A percentile compares a stretch with the other conserved stretches of the same genome.
Evolutionary conservation across 2,329 filamentous ascomycete species (phyloP).

Genomic region (Penicillium sp.): DNA sequence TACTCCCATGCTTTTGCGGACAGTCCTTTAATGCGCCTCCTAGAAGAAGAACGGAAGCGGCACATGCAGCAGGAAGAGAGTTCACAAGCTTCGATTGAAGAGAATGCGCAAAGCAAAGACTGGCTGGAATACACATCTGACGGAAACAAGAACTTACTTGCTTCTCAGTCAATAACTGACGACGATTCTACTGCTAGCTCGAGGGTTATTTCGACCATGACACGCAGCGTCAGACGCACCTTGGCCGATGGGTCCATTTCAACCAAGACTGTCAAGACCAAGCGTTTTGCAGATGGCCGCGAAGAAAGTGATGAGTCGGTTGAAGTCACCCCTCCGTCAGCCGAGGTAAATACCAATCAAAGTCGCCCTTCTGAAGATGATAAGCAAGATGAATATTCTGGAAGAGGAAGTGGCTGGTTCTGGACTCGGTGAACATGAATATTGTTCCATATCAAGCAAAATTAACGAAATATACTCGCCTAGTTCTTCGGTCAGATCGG

Average conservation of each 20-base stretch:
- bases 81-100: conserved; percentile 11
- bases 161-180: conserved; percentile 14
- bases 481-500: not conserved
- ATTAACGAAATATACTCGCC: not conserved
- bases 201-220: conserved; percentile 53
- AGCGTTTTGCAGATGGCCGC: conserved; percentile 56
- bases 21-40: conserved; percentile 33
- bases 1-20: conserved; percentile 24
- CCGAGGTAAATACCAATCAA: not conserved
- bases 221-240: conserved; percentile 53
- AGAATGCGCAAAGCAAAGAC: conserved; percentile 20
- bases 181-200: conserved; percentile 20
- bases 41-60: conserved; percentile 30
- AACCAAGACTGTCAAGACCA: conserved; percentile 55
- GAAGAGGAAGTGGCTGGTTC: conserved; percentile 9
- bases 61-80: conserved; percentile 21
- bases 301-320: conserved; percentile 57
- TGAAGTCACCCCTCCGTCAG: conserved; percentile 32
- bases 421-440: conserved; percentile 10
- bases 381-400: not conserved
- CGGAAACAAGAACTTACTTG: conserved; percentile 10
- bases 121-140: conserved; percentile 21
- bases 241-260: conserved; percentile 56
- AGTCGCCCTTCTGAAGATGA: not conserved
- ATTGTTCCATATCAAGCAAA: not conserved